phyloP scores from a whole-genome alignment of 2,329 filamentous ascomycete genomes.

The Verticillium isaacii region DNA sequence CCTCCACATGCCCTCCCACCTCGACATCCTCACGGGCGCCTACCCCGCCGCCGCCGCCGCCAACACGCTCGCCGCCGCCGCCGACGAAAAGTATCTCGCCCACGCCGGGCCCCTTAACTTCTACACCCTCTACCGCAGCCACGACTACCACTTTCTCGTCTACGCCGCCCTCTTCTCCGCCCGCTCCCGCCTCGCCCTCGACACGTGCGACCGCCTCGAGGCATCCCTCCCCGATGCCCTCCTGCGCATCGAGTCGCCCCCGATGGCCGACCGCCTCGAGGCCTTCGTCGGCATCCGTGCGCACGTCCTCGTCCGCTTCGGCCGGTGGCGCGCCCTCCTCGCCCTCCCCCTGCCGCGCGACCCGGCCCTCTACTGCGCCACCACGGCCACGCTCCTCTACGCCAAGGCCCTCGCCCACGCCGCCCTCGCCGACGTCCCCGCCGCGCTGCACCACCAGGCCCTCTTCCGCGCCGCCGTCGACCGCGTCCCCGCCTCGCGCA shows the following conservation, averaged over 20 bases:
- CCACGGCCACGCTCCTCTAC: constrained; percentile 64
- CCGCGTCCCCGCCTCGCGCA: constrained; percentile 53
- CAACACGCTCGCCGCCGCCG: constrained; percentile 61
- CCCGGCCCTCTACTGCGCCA: constrained; percentile 59
- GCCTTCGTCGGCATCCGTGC: constrained; percentile 62
- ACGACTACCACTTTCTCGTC: constrained; percentile 70
- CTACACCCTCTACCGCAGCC: constrained; percentile 71
- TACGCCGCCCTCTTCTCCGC: constrained; percentile 78
- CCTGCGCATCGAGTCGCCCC: constrained; percentile 58
- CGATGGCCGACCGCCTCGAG: constrained; percentile 78
- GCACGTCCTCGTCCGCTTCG: constrained; percentile 70
- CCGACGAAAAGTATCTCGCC: constrained; percentile 62
- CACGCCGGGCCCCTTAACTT: constrained; percentile 61
- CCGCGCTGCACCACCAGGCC: constrained; percentile 47
- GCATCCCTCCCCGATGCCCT: constrained; percentile 57
- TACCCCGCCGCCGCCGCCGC: constrained; percentile 62
- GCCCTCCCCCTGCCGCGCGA: constrained; percentile 53
- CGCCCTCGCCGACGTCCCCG: constrained; percentile 46
- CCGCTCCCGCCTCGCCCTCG: constrained; percentile 55
- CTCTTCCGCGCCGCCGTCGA: constrained; percentile 47
- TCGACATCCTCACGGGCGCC: constrained; percentile 69
- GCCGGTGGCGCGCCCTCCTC: constrained; percentile 64
- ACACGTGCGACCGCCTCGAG: constrained; percentile 57
- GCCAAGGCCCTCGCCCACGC: constrained; percentile 64
- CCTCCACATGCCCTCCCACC: constrained; percentile 72